Evolutionary conservation across 2,329 filamentous ascomycete species (phyloP).

Genomic region (Penicillium rolfsii): DNA sequence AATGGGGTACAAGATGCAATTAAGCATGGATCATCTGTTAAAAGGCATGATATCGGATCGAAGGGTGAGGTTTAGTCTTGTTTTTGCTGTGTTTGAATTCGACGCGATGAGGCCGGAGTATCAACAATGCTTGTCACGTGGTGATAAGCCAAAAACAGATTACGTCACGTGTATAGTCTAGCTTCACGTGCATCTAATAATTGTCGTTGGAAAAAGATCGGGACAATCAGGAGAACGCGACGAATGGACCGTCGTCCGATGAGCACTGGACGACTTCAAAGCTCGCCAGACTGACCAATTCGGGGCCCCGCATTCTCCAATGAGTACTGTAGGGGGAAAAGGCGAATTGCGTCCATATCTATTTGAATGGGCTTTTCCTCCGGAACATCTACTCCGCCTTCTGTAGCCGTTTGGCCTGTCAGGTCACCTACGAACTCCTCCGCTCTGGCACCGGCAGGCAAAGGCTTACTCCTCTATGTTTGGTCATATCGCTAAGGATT

Average conservation of each 20-base stretch:
- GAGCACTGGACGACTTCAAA: constrained; percentile 8
- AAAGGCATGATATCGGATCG: constrained; percentile 9
- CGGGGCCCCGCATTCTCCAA: constrained; percentile 8
- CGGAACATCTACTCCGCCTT: too few species aligned
- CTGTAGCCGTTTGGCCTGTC: too few species aligned
- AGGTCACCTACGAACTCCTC: too few species aligned
- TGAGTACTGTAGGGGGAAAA: constrained; percentile 9
- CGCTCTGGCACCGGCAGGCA: too few species aligned
- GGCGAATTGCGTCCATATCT: background rate
- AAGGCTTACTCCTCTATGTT: too few species aligned
- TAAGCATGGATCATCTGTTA: background rate
- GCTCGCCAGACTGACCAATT: constrained; percentile 14
- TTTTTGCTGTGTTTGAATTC: constrained; percentile 4
- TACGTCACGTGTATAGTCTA: background rate
- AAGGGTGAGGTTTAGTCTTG: background rate
- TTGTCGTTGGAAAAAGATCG: constrained; percentile 1
- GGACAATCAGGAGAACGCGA: constrained; percentile 12
- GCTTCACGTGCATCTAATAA: background rate
- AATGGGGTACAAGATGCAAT: too few species aligned
- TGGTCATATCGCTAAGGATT: too few species aligned
- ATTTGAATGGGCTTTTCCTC: too few species aligned
- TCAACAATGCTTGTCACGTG: constrained; percentile 25
- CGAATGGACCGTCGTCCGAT: background rate
- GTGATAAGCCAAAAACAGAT: constrained; percentile 8
- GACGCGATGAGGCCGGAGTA: constrained; percentile 13